A percentile compares a stretch with the other conserved stretches of the same genome.
Conservation (phyloP, 148 eudicot genomes). For the Diospyros lotus region DNA sequence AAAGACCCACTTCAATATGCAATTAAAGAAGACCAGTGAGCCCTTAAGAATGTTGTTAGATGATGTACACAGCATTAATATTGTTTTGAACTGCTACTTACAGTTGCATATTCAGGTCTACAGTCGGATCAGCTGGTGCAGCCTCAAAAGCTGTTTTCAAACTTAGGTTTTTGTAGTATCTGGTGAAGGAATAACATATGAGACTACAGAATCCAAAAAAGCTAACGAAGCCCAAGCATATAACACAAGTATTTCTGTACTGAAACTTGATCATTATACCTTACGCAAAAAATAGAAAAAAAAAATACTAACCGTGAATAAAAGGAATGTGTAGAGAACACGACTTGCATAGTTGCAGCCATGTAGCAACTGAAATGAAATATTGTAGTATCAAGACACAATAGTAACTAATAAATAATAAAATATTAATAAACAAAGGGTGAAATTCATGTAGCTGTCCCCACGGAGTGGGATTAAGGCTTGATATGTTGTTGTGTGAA, state of each 20-base stretch:
- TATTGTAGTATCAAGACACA: background rate
- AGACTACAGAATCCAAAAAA: slow-evolving; percentile 2
- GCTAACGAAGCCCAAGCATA: background rate
- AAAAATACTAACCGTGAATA: slow-evolving; percentile 49
- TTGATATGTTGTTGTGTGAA: background rate
- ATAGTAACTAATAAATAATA: background rate
- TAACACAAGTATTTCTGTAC: background rate
- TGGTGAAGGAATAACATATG: slow-evolving; percentile 17
- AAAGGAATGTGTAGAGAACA: slow-evolving; percentile 77
- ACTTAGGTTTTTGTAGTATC: slow-evolving; percentile 58
- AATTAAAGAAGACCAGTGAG: background rate
- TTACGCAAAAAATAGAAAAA: background rate
- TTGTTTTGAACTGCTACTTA: slow-evolving; percentile 31
- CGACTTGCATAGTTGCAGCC: slow-evolving; percentile 97
- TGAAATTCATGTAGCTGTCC: no score
- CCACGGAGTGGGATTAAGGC: no score
- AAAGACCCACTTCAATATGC: background rate
- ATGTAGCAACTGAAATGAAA: slow-evolving; percentile 70
- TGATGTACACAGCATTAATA: slow-evolving; percentile 8
- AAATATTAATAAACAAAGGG: no score
- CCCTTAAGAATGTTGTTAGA: background rate
- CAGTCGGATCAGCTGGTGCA: slow-evolving; percentile 98
- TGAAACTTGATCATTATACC: background rate
- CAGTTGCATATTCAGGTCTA: slow-evolving; percentile 94
- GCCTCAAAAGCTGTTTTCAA: slow-evolving; percentile 67